These are phyloP conservation scores for Protomyces gravidus DNA, from an alignment of 1,139 yeast species.

Conservation along the genomic window DNA sequence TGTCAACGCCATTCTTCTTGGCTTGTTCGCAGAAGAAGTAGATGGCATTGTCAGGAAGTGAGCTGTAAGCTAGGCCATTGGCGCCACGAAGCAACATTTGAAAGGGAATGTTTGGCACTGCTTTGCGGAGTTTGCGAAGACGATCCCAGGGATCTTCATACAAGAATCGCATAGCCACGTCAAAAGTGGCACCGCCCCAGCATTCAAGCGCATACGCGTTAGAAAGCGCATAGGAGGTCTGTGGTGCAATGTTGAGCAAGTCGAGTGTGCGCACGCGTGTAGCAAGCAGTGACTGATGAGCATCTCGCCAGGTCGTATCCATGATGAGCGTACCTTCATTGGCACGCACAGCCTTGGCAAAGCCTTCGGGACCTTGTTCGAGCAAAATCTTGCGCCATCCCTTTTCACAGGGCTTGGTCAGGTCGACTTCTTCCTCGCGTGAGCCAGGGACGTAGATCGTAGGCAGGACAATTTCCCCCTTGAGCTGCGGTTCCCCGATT, in stretches of 20 bases:
- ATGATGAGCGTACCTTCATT: conserved; percentile 84
- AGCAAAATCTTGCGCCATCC: conserved; percentile 92
- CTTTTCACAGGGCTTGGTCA: conserved; percentile 53
- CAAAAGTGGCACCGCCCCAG: conserved; percentile 99
- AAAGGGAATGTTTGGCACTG: conserved; percentile 97
- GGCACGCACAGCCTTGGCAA: conserved; percentile 79
- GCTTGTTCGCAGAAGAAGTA: conserved; percentile 95
- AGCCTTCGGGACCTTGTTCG: conserved; percentile 79
- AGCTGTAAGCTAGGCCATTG: conserved; percentile 96
- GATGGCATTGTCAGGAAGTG: conserved; percentile 96
- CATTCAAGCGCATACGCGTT: conserved; percentile 96
- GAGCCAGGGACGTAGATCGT: conserved; percentile 58
- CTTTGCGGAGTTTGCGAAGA: conserved; percentile 74
- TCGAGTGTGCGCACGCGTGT: conserved; percentile 96
- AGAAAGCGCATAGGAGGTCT: conserved; percentile 83
- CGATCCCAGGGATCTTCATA: conserved; percentile 99
- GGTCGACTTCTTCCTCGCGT: conserved; percentile 53
- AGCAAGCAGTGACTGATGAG: conserved; percentile 96
- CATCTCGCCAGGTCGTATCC: conserved; percentile 99
- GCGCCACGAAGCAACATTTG: conserved; percentile 99
- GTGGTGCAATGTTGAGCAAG: conserved; percentile 82
- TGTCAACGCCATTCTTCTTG: conserved; percentile 91
- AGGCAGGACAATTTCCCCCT: conserved; percentile 71
- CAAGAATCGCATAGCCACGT: conserved; percentile 95
- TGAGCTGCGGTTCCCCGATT: conserved; percentile 80